These are phyloP conservation scores for Aschersonia sp. DNA, from an alignment of 2,329 filamentous ascomycete genomes.

Conservation along the genomic window DNA sequence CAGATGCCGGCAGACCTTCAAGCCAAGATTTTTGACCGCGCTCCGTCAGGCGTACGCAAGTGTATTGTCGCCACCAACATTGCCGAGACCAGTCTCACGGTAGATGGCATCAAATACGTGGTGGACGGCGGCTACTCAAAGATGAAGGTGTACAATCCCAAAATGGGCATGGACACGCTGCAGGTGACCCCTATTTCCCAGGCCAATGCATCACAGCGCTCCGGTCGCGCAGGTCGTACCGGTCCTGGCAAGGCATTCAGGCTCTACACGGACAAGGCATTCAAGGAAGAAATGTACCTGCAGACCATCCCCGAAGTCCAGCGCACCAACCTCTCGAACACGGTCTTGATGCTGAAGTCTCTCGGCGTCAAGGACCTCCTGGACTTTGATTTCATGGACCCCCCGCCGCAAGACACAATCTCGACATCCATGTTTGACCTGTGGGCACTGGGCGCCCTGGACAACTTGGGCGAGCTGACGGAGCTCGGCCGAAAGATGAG, in stretches of 20 bases:
- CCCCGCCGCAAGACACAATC: conserved; percentile 93
- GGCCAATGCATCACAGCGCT: conserved; percentile 85
- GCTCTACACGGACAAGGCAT: conserved; percentile 86
- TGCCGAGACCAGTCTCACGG: conserved; percentile 92
- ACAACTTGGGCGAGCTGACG: conserved; percentile 88
- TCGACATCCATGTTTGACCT: conserved; percentile 94
- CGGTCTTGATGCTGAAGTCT: conserved; percentile 84
- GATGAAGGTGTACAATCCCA: conserved; percentile 95
- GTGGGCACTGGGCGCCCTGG: conserved; percentile 85
- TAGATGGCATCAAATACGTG: conserved; percentile 98
- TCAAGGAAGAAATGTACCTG: conserved; percentile 89
- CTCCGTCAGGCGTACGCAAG: conserved; percentile 80
- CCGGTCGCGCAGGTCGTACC: conserved; percentile 84
- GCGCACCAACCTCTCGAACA: conserved; percentile 88
- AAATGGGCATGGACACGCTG: conserved; percentile 98
- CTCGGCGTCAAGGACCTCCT: conserved; percentile 86
- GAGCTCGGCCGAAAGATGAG: conserved; percentile 85
- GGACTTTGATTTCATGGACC: conserved; percentile 99
- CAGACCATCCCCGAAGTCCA: conserved; percentile 97
- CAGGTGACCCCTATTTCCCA: conserved; percentile 97
- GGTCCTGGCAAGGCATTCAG: conserved; percentile 92
- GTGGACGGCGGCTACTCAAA: conserved; percentile 95
- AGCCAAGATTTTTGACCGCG: conserved; percentile 92
- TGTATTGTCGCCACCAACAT: conserved; percentile 98
- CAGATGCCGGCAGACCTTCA: conserved; percentile 98